These are phyloP conservation scores for Fusarium anguioides DNA, from an alignment of 2,329 filamentous ascomycete species.

Conservation along the genomic window DNA sequence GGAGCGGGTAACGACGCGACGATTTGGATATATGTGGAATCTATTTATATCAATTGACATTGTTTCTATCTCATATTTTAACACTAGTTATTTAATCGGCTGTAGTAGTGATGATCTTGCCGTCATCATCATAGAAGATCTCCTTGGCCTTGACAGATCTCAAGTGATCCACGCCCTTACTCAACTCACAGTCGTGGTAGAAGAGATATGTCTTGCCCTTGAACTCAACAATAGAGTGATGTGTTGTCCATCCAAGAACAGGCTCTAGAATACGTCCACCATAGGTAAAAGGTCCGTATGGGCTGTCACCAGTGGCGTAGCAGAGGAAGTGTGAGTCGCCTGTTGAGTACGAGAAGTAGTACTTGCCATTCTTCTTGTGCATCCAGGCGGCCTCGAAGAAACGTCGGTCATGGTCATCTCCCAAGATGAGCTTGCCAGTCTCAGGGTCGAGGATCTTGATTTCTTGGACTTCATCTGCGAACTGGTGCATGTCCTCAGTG, in stretches of 20 bases:
- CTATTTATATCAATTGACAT: background rate
- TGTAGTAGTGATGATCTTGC: constrained; percentile 63
- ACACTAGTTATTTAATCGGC: constrained; percentile 34
- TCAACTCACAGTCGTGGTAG: constrained; percentile 78
- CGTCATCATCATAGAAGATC: constrained; percentile 76
- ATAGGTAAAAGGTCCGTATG: constrained; percentile 79
- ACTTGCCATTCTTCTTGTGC: constrained; percentile 75
- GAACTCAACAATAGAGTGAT: constrained; percentile 82
- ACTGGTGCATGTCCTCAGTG: constrained; percentile 72
- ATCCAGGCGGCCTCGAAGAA: constrained; percentile 88
- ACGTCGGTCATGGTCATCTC: constrained; percentile 76
- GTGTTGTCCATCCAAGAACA: constrained; percentile 83
- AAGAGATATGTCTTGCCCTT: constrained; percentile 78
- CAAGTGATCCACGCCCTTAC: constrained; percentile 75
- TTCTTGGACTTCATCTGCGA: constrained; percentile 67
- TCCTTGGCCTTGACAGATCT: constrained; percentile 80
- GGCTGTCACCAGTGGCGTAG: constrained; percentile 73
- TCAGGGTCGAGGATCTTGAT: constrained; percentile 72
- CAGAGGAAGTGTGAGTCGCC: constrained; percentile 81
- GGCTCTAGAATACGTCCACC: constrained; percentile 78
- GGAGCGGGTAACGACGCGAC: background rate
- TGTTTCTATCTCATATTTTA: background rate
- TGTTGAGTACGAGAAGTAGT: constrained; percentile 83
- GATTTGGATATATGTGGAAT: background rate
- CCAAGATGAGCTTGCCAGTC: constrained; percentile 67